phyloP scores from a whole-genome alignment of 352 stramenopile species.

The Halophytophthora batemanensis region DNA sequence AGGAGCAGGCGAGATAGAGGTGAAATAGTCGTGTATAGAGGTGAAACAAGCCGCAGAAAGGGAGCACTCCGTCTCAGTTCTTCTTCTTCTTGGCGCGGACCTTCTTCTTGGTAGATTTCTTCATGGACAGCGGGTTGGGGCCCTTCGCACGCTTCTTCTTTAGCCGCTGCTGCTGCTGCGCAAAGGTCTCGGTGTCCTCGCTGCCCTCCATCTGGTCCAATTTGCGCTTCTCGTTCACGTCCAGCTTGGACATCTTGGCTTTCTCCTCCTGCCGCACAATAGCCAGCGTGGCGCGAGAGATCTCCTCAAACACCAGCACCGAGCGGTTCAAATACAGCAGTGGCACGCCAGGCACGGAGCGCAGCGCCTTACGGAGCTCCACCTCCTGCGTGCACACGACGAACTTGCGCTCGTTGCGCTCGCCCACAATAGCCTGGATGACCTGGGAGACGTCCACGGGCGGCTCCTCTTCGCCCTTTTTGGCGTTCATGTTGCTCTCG shows the following conservation, averaged over 20 bases:
- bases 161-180: slow-evolving; percentile 26
- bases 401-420: slow-evolving; percentile 81
- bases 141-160: slow-evolving; percentile 61
- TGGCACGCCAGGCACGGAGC: slow-evolving; percentile 63
- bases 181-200: neutral
- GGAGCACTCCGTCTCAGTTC: slow-evolving; percentile 15
- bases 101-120: slow-evolving; percentile 79
- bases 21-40: no score
- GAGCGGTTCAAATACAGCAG: slow-evolving; percentile 88
- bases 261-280: slow-evolving; percentile 83
- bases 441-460: slow-evolving; percentile 49
- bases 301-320: slow-evolving; percentile 86
- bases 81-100: slow-evolving; percentile 78
- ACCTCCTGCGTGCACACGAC: slow-evolving; percentile 85
- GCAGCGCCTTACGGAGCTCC: slow-evolving; percentile 73
- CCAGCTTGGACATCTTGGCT: slow-evolving; percentile 59
- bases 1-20: no score
- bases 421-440: slow-evolving; percentile 55
- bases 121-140: slow-evolving; percentile 74
- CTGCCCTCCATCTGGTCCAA: slow-evolving; percentile 45
- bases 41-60: neutral
- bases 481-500: slow-evolving; percentile 18
- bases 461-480: slow-evolving; percentile 12
- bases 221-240: slow-evolving; percentile 76
- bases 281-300: slow-evolving; percentile 67